A percentile compares a stretch with the other conserved stretches of the same genome.
phyloP scores from a whole-genome alignment of 495 filamentous ascomycete genomes.

The Aspergillus haitiensis region DNA sequence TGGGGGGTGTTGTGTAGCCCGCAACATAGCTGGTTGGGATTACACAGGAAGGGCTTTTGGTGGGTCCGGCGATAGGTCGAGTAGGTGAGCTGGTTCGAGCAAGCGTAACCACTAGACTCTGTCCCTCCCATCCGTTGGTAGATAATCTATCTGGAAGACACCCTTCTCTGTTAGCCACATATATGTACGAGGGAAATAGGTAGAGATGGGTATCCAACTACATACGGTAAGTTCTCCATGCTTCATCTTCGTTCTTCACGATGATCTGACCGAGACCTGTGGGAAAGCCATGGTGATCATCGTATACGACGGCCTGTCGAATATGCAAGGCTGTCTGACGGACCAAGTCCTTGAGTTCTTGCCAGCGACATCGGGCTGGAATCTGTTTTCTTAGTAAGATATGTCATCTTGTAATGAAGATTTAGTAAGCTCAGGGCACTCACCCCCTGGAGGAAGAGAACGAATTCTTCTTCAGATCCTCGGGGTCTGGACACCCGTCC shows the following conservation, averaged over 20 bases:
- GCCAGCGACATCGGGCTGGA: slow-evolving; percentile 50
- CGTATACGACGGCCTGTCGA: slow-evolving; percentile 50
- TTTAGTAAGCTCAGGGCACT: slow-evolving; percentile 14
- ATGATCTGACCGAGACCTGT: slow-evolving; percentile 51
- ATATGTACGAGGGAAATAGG: neutral
- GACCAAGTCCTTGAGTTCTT: slow-evolving; percentile 50
- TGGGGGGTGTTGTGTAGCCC: slow-evolving; percentile 41
- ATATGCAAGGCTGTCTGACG: slow-evolving; percentile 50
- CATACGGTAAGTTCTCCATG: slow-evolving; percentile 50
- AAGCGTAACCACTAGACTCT: slow-evolving; percentile 46
- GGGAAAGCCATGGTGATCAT: slow-evolving; percentile 47
- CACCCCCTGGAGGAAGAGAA: slow-evolving; percentile 50
- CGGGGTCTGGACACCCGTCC: slow-evolving; percentile 32
- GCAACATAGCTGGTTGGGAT: slow-evolving; percentile 30
- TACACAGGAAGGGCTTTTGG: slow-evolving; percentile 40
- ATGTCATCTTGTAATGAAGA: neutral
- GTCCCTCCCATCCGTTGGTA: slow-evolving; percentile 49
- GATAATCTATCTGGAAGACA: slow-evolving; percentile 40
- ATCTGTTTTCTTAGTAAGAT: slow-evolving; percentile 35
- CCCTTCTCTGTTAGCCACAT: neutral
- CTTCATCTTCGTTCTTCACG: slow-evolving; percentile 50
- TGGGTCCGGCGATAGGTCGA: slow-evolving; percentile 47
- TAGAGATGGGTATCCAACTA: slow-evolving; percentile 2
- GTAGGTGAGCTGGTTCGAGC: slow-evolving; percentile 46
- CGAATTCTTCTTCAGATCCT: slow-evolving; percentile 47